Evolutionary conservation across 2,329 filamentous ascomycete species (phyloP).

Genomic region (Penicillium concentricum): DNA sequence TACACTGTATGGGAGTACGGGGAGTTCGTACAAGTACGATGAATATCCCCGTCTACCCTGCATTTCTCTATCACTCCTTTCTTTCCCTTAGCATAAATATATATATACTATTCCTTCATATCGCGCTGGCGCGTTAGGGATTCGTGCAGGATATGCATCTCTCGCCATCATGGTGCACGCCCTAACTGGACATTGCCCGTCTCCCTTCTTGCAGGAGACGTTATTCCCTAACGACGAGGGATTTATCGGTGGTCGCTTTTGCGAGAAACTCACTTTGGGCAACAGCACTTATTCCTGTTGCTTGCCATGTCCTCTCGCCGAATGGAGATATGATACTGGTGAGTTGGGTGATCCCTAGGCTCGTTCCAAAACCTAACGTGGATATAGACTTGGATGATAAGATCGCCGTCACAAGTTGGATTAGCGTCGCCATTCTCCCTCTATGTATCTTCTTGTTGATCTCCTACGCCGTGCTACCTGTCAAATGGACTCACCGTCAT

Average conservation of each 20-base stretch:
- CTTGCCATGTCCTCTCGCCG: constrained; percentile 81
- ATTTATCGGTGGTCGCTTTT: constrained; percentile 63
- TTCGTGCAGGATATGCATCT: constrained; percentile 17
- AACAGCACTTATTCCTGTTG: constrained; percentile 66
- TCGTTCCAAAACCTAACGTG: constrained; percentile 9
- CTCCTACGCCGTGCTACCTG: constrained; percentile 76
- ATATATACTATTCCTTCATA: background rate
- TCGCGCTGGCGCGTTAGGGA: constrained; percentile 27
- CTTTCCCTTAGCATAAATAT: background rate
- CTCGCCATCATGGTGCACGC: constrained; percentile 23
- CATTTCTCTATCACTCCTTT: background rate
- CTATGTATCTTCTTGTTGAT: constrained; percentile 73
- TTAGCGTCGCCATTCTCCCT: constrained; percentile 72
- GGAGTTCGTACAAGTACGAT: background rate
- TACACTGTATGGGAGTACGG: background rate
- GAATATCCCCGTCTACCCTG: background rate
- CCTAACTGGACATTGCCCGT: constrained; percentile 56
- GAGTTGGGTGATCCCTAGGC: constrained; percentile 11
- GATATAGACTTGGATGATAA: constrained; percentile 52
- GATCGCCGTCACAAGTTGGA: constrained; percentile 71
- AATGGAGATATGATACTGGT: constrained; percentile 68
- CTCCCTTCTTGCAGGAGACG: constrained; percentile 66
- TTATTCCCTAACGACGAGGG: constrained; percentile 62
- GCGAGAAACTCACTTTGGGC: constrained; percentile 46
- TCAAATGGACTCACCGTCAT: constrained; percentile 86